Evolutionary conservation across 495 filamentous ascomycete genomes (phyloP).

Genomic region (Rusavskia elegans): DNA sequence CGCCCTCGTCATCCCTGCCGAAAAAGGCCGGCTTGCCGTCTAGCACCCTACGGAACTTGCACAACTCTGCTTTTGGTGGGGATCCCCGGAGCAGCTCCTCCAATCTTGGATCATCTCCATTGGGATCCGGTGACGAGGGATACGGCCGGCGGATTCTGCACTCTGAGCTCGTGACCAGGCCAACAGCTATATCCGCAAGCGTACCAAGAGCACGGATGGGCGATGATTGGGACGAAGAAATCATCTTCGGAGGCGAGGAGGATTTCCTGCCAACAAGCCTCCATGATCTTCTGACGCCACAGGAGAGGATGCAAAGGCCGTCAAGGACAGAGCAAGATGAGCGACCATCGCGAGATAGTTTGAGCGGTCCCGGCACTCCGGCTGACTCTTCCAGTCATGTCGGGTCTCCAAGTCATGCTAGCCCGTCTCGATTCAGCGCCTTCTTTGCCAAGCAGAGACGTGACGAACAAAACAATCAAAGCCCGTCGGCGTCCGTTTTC

Average conservation of each 20-base stretch:
- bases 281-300: constrained; percentile 81
- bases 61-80: constrained; percentile 71
- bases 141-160: constrained; percentile 64
- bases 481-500: constrained; percentile 35
- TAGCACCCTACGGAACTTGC: constrained; percentile 63
- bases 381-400: constrained; percentile 51
- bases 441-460: constrained; percentile 64
- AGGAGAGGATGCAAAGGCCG: constrained; percentile 70
- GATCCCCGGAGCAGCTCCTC: constrained; percentile 36
- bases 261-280: constrained; percentile 78
- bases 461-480: constrained; percentile 38
- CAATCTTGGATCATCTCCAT: constrained; percentile 49
- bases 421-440: constrained; percentile 74
- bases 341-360: constrained; percentile 39
- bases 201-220: constrained; percentile 43
- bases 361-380: constrained; percentile 45
- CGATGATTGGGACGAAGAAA: constrained; percentile 67
- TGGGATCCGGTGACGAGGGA: constrained; percentile 35
- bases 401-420: constrained; percentile 64
- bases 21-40: constrained; percentile 41
- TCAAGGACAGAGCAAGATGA: constrained; percentile 57
- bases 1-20: constrained; percentile 61
- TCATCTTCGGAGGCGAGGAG: constrained; percentile 82
- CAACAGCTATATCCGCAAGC: constrained; percentile 66
- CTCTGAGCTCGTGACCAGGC: constrained; percentile 62